Conservation (phyloP, 768 basidiomycete species). For the Lentinula guzmanii region DNA sequence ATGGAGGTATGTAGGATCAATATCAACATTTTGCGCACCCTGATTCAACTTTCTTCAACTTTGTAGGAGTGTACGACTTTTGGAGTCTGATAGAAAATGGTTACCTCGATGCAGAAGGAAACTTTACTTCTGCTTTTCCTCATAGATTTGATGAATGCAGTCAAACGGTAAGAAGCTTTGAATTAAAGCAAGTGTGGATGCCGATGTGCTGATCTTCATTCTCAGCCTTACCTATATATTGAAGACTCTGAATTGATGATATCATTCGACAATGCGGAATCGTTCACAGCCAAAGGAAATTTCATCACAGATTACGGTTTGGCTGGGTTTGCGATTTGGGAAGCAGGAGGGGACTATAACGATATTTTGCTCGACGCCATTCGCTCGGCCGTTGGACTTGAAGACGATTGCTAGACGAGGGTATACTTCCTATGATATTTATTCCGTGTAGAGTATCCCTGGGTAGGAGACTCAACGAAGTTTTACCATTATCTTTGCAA, state of each 20-base stretch:
- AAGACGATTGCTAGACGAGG: slow-evolving; percentile 3
- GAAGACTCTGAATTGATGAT: slow-evolving; percentile 37
- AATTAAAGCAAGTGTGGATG: neutral
- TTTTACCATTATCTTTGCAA: no score
- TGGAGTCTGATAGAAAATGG: slow-evolving; percentile 58
- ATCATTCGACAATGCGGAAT: slow-evolving; percentile 41
- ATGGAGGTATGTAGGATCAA: slow-evolving; percentile 32
- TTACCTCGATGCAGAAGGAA: slow-evolving; percentile 46
- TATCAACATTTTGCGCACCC: neutral
- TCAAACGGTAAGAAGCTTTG: slow-evolving; percentile 50
- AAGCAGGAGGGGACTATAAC: slow-evolving; percentile 60
- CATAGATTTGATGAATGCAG: slow-evolving; percentile 61
- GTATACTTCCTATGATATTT: neutral
- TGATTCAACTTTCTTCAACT: neutral
- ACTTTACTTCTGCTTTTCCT: slow-evolving; percentile 40
- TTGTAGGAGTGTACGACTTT: slow-evolving; percentile 36
- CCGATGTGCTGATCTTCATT: neutral
- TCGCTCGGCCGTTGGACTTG: slow-evolving; percentile 10
- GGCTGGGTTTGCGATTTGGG: slow-evolving; percentile 67
- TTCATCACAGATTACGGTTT: slow-evolving; percentile 49
- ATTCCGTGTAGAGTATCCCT: neutral
- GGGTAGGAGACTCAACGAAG: neutral
- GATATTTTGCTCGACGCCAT: slow-evolving; percentile 40
- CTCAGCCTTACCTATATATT: slow-evolving; percentile 42
- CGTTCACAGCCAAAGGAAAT: slow-evolving; percentile 45